These are phyloP conservation scores for Pichia sp. DNA, from an alignment of 1,139 yeast genomes.

Conservation along the genomic window DNA sequence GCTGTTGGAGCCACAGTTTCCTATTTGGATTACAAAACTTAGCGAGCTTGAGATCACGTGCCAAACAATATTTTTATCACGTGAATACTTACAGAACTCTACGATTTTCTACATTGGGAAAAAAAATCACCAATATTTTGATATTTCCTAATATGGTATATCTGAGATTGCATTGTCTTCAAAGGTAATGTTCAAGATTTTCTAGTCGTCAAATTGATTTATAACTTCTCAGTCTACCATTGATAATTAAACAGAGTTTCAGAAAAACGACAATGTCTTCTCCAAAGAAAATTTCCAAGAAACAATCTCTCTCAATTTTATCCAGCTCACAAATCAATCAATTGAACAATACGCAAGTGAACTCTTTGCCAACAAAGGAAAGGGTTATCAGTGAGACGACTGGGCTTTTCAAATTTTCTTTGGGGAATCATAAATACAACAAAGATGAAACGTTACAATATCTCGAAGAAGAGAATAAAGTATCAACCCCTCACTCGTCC, in stretches of 20 bases:
- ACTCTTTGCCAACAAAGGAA: constrained; percentile 23
- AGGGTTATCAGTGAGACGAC: constrained; percentile 29
- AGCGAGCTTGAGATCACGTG: background rate
- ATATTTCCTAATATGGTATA: too few relatives aligned
- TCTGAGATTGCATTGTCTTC: too few relatives aligned
- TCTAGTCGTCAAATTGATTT: too few relatives aligned
- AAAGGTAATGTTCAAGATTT: too few relatives aligned
- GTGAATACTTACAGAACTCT: too few relatives aligned
- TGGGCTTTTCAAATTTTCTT: constrained; percentile 28
- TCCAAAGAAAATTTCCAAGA: constrained; percentile 18
- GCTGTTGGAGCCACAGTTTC: background rate
- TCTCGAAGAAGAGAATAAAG: too few relatives aligned
- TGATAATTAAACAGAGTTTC: too few relatives aligned
- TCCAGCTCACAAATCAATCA: constrained; percentile 24
- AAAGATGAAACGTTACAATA: too few relatives aligned
- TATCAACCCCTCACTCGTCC: too few relatives aligned
- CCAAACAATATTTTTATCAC: background rate
- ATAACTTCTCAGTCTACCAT: too few relatives aligned
- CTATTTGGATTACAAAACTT: background rate
- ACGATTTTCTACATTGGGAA: too few relatives aligned
- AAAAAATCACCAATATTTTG: too few relatives aligned
- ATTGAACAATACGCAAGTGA: constrained; percentile 13
- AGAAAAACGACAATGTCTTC: constrained; percentile 7
- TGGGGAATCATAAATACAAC: constrained; percentile 14
- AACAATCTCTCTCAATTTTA: constrained; percentile 27